These are phyloP conservation scores for Microcyclosporella mali DNA, from an alignment of 2,329 filamentous ascomycete species.

Conservation along the genomic window DNA sequence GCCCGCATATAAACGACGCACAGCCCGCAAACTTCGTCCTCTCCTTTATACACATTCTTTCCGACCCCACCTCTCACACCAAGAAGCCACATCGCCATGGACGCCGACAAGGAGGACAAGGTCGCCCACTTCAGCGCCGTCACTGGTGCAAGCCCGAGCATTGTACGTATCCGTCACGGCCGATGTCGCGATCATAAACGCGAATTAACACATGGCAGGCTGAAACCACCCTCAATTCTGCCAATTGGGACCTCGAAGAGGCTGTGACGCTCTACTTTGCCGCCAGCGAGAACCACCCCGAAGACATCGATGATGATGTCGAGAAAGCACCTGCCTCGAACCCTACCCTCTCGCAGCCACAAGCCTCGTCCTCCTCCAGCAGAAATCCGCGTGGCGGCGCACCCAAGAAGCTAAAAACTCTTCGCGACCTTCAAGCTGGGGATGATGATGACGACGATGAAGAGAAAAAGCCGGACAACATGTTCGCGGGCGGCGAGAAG, in stretches of 20 bases:
- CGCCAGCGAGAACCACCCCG: slow-evolving; percentile 35
- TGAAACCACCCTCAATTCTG: slow-evolving; percentile 37
- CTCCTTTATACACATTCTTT: slow-evolving; percentile 1
- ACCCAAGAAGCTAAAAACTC: slow-evolving; percentile 35
- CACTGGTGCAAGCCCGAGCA: slow-evolving; percentile 30
- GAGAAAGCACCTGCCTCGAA: slow-evolving; percentile 11
- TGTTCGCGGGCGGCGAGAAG: slow-evolving; percentile 82
- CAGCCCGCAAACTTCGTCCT: too few species aligned
- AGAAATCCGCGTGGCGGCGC: slow-evolving; percentile 23
- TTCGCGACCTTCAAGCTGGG: slow-evolving; percentile 43
- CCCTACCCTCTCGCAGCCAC: slow-evolving; percentile 8
- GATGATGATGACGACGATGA: slow-evolving; percentile 56
- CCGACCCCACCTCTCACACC: slow-evolving; percentile 1
- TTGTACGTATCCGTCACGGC: slow-evolving; percentile 21
- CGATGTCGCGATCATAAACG: neutral
- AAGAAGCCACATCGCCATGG: slow-evolving; percentile 20
- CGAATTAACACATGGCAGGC: slow-evolving; percentile 30
- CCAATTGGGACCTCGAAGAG: slow-evolving; percentile 42
- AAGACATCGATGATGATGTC: slow-evolving; percentile 31
- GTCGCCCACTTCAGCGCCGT: slow-evolving; percentile 34
- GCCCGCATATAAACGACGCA: neutral
- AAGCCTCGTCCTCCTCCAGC: slow-evolving; percentile 14
- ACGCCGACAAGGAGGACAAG: slow-evolving; percentile 26
- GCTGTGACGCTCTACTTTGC: slow-evolving; percentile 43
- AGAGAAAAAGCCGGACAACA: slow-evolving; percentile 57